These are phyloP conservation scores for Metahyphopichia silvanorum DNA, from an alignment of 805 yeast genomes.

Conservation along the genomic window DNA sequence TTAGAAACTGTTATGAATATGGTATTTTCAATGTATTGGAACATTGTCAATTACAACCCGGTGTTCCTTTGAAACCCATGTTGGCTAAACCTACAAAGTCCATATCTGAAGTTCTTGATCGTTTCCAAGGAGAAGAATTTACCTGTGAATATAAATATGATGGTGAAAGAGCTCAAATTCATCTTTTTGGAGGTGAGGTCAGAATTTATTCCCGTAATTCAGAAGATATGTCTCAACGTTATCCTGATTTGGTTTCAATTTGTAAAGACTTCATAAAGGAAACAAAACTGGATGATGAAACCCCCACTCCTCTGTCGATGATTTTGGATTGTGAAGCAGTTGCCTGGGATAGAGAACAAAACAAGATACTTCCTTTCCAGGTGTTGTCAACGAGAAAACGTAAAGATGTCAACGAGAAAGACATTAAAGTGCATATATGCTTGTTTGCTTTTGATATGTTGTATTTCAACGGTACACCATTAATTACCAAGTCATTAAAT, in stretches of 20 bases:
- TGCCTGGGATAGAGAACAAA: slow-evolving; percentile 82
- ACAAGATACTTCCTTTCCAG: slow-evolving; percentile 91
- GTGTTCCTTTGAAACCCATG: slow-evolving; percentile 96
- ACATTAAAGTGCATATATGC: slow-evolving; percentile 88
- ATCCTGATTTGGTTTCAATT: slow-evolving; percentile 82
- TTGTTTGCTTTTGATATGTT: slow-evolving; percentile 88
- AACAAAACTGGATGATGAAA: slow-evolving; percentile 14
- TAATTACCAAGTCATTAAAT: slow-evolving; percentile 61
- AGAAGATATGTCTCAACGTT: slow-evolving; percentile 94
- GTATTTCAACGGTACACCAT: slow-evolving; percentile 67
- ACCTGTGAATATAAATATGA: slow-evolving; percentile 97
- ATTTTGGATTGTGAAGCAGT: slow-evolving; percentile 96
- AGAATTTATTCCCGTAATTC: slow-evolving; percentile 89
- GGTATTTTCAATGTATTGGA: slow-evolving; percentile 68
- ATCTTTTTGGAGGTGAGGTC: slow-evolving; percentile 65
- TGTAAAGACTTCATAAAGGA: slow-evolving; percentile 54
- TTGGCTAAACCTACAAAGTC: slow-evolving; percentile 96
- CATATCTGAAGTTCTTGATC: slow-evolving; percentile 84
- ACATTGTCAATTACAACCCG: slow-evolving; percentile 77
- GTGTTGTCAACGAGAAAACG: slow-evolving; percentile 89
- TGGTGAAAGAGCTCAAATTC: slow-evolving; percentile 97
- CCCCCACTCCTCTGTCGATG: slow-evolving; percentile 46
- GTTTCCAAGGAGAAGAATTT: slow-evolving; percentile 79
- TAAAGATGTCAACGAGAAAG: slow-evolving; percentile 84
- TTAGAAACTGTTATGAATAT: slow-evolving; percentile 57